Conservation (phyloP, 2,329 filamentous ascomycete species). For the Colletotrichum zoysiae region DNA sequence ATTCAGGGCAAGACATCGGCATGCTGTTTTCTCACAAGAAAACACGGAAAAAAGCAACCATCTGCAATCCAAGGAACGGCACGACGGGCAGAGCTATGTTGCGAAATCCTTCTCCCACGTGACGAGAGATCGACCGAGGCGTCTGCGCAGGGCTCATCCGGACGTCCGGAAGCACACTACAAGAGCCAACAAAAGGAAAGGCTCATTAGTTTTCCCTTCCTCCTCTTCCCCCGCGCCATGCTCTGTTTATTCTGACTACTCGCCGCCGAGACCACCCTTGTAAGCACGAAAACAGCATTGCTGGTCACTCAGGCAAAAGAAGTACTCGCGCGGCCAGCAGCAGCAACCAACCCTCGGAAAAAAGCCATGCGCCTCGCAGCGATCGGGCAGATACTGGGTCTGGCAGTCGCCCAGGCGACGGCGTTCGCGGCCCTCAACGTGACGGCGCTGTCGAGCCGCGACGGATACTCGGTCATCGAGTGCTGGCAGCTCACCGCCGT, state of each 20-base stretch:
- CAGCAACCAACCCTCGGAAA: too few species aligned
- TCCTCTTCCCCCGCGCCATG: background rate
- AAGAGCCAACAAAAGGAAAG: background rate
- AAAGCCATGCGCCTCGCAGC: background rate
- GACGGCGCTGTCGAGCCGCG: constrained; percentile 53
- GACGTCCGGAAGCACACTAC: background rate
- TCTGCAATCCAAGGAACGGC: background rate
- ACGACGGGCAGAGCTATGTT: background rate
- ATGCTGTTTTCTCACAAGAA: background rate
- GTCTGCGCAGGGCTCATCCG: background rate
- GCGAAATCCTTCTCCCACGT: background rate
- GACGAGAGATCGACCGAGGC: background rate
- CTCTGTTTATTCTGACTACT: background rate
- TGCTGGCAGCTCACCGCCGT: constrained; percentile 57
- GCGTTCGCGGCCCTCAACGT: constrained; percentile 52
- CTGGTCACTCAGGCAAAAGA: too few species aligned
- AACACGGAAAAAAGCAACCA: background rate
- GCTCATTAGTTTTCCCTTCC: too few species aligned
- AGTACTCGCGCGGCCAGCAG: background rate
- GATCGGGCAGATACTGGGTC: background rate
- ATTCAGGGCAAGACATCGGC: background rate
- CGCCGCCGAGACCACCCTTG: background rate
- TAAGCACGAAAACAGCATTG: background rate
- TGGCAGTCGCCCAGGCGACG: background rate
- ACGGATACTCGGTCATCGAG: constrained; percentile 57